Base-by-base conservation (phyloP, 2,329 filamentous ascomycete genomes). In the Colletotrichum australisinense region DNA sequence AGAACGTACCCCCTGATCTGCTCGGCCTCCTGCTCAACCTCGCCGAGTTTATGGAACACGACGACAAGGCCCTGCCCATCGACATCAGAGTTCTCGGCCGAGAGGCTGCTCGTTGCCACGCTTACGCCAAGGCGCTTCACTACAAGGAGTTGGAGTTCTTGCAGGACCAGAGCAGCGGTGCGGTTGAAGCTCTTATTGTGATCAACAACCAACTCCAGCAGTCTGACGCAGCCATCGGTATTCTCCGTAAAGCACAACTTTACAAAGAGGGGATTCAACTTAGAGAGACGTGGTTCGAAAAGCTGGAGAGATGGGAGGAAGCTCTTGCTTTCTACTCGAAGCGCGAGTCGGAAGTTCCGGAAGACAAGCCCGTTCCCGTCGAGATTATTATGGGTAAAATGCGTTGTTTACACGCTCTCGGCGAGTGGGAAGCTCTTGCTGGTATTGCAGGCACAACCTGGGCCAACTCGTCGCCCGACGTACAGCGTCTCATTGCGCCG, bases 151-250 rank as follows among this genome's bases (percentile, higher is more conserved):
- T 99, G 0, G 97, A 99, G 80, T 99, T 99, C 81, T 91, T 98
- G 72, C 96, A 98, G 77, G 97, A 99, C 81, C 97, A 98, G 81
- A 98, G 96, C 81, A 95, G 95, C 22, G 94, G 94, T 71, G 95
- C 96, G 3, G 97, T 99, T 1, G 97, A 99, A 83, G 97, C 97
- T 8, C 87, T 99, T 73, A 99, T 99, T 78, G 97, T 96, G 75
- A 99, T 99, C 86, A 99, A 99, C 84, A 99, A 99, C 80, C 96
- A 99, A 81, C 89, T 99, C 7, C 97, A 99, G 81, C 97, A 99
- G 82, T 98, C 97, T 8, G 97, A 99, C 83, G 97, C 97, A 38
- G 97, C 97, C 55, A 98, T 99, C 77, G 97, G 97, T 83, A 99
- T 99, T 74, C 88, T 99, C 70, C 92, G 97, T 63, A 98, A 98